Evolutionary conservation across 1,284 basidiomycete genomes (phyloP), one percentile per base, ranked within the genome.

Genomic region (Pholiota adiposa): DNA sequence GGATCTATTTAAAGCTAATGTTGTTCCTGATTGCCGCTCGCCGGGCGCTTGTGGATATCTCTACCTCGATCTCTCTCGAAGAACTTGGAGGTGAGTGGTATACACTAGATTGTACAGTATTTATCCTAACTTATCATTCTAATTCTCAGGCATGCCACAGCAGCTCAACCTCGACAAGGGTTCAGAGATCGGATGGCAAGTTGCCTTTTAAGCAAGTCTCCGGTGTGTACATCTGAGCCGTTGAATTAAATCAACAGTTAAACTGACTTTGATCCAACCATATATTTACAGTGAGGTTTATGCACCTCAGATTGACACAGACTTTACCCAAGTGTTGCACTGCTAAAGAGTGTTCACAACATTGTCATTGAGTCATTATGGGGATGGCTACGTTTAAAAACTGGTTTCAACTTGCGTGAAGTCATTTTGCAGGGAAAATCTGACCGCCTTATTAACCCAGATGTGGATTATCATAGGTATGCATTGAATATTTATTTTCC

Each of bases 331-430:
- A 34, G 65, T 3, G 60, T 64, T 36, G 53, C 62, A 8, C 34
- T 69, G 12, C 38, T 72, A 11, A 67, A 65, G 41, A 75, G 73
- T 60, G 61, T 67, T 19, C 64, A 71, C 43, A 75, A 74, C 57
- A 72, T 64, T 14, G 60, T 69, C 2, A 72, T 72, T 48, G 70
- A 74, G 55, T 63, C 67, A 9, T 58, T 70, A 9, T 74, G 73
- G 73, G 50, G 60, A 19, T 71, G 70, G 69, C 4, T 31, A 11
- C 56, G 61, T 6, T 62, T 69, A 11, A 68, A 65, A 27, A 11
- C 29, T 14, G 66, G 69, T 1, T 19, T 44, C 3, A 67, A 65
- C 44, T 40, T 71, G 16, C 61, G 62, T 21, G 61, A 62, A 4
- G 18, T 59, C 23, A 63, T 71, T 19, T 48, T 67, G 4, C 41